Conservation (phyloP, 441 rosid genomes). For the Pelargonium exstipulatum region DNA sequence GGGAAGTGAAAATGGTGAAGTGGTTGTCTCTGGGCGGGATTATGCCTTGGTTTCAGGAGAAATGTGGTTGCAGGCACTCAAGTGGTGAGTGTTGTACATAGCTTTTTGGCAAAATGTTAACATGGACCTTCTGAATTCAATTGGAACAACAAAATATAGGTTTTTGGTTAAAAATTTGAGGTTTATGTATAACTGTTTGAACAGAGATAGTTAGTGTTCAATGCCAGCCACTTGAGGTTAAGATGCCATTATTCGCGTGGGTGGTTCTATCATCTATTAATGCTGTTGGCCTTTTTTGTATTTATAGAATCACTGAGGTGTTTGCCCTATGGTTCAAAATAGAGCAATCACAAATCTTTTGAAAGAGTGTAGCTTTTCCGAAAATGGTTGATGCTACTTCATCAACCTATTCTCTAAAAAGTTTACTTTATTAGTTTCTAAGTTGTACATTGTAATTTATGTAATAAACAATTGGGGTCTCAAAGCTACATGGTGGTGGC, state of each 20-base stretch:
- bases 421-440: background rate
- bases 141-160: background rate
- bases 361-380: background rate
- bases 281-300: background rate
- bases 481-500: constrained; percentile 4
- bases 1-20: constrained; percentile 58
- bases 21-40: constrained; percentile 78
- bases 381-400: constrained; percentile 6
- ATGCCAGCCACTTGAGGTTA: constrained; percentile 13
- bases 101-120: background rate
- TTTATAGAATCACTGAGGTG: background rate
- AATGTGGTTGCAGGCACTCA: constrained; percentile 94
- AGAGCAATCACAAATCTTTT: background rate
- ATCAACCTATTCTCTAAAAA: background rate
- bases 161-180: background rate
- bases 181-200: background rate
- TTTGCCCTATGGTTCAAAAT: background rate
- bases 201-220: background rate
- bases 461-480: background rate
- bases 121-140: constrained; percentile 4
- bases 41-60: constrained; percentile 91
- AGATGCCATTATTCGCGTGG: background rate
- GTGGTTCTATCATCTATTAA: background rate
- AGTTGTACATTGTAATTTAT: background rate
- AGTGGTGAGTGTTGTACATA: constrained; percentile 49